Base-by-base conservation (phyloP, 805 yeast genomes). In the Candida nemodendra region DNA sequence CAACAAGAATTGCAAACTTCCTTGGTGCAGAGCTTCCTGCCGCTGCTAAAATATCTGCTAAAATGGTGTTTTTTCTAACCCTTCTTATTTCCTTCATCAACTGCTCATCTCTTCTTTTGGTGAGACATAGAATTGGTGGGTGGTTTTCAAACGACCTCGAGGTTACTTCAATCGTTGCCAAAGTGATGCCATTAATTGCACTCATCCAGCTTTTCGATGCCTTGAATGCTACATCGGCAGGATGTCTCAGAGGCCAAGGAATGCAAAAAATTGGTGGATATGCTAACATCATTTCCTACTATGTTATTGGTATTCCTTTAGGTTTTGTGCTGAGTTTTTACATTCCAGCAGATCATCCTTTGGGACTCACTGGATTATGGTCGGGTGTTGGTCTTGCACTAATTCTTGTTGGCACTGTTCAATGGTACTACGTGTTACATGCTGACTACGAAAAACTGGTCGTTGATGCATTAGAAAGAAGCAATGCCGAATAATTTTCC, bases 1-100 rank as follows among this genome's bases (percentile, higher is more conserved):
- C 88, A 9, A 83, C 91, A 2, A 72, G 91, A 59, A 74, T 84
- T 15, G 91, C 91, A 4, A 81, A 85, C 69, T 81, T 69, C 45
- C 72, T 84, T 39, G 93, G 93, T 18, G 84, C 87, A 1, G 52
- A 54, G 36, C 38, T 61, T 9, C 59, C 62, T 21, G 32, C 45
- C 6, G 61, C 64, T 17, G 65, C 67, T 3, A 38, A 29, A 9
- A 47, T 45, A 0, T 44, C 65, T 1, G 50, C 64, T 14, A 42
- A 50, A 19, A 51, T 57, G 45, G 56, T 58, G n/a, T 51, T 56
- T 32, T 32, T 53, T 3, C 40, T 57, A 27, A 57, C 63, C 4
- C 27, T 42, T 1, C 33, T 39, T 12, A 44, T 60, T 31, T 59
- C 61, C 4, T 4, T 48, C 2, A 14, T 54, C 16, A 56, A 62